These are phyloP conservation scores for Botryotinia convoluta DNA, from an alignment of 2,329 filamentous ascomycete genomes.

Conservation along the genomic window DNA sequence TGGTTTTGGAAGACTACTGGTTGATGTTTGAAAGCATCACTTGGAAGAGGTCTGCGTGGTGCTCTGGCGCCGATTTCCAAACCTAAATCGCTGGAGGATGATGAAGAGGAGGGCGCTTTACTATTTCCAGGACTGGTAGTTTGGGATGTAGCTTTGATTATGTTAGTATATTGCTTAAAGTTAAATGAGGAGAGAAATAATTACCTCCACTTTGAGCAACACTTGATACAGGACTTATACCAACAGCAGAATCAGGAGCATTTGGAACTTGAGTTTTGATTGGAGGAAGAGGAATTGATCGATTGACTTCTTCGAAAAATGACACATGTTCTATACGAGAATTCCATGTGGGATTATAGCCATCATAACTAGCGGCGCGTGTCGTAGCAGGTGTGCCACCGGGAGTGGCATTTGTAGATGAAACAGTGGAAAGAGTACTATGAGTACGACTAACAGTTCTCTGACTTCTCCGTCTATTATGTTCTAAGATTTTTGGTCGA, in stretches of 20 bases:
- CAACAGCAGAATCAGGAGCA: conserved; percentile 32
- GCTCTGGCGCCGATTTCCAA: conserved; percentile 28
- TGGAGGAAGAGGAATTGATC: background rate
- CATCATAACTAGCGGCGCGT: conserved; percentile 31
- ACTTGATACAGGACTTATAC: conserved; percentile 29
- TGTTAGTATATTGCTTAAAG: background rate
- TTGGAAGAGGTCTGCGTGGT: conserved; percentile 15
- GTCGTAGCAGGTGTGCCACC: conserved; percentile 25
- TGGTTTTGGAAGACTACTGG: conserved; percentile 30
- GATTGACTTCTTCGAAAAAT: conserved; percentile 20
- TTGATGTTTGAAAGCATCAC: conserved; percentile 26
- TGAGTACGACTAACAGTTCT: conserved; percentile 31
- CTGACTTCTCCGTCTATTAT: conserved; percentile 35
- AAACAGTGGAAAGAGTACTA: conserved; percentile 30
- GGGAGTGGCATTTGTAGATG: conserved; percentile 25
- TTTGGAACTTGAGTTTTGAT: conserved; percentile 27
- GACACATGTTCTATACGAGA: conserved; percentile 29
- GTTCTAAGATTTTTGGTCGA: conserved; percentile 35
- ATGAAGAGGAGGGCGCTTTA: background rate
- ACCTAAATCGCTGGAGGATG: conserved; percentile 27
- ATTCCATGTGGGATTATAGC: conserved; percentile 36
- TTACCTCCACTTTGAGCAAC: conserved; percentile 34
- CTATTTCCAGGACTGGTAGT: conserved; percentile 33
- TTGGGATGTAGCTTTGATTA: conserved; percentile 26
- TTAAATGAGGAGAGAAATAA: background rate